Evolutionary conservation across 148 eudicot genomes (phyloP).

Genomic region (Nepenthes mirabilis): DNA sequence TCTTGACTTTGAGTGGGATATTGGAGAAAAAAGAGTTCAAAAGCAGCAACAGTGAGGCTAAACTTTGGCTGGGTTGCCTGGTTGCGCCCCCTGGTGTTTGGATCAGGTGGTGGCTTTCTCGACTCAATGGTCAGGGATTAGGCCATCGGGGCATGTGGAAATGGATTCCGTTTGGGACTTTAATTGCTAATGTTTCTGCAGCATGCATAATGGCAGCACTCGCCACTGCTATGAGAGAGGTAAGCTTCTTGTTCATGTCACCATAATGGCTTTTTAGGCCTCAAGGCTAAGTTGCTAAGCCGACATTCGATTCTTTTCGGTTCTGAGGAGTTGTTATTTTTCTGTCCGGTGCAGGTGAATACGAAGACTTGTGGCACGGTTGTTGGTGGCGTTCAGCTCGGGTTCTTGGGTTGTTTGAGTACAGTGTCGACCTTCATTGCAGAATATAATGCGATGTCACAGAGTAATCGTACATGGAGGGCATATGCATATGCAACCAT

Average conservation of each 20-base stretch:
- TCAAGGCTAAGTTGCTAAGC: too few relatives aligned
- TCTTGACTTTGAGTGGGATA: slow-evolving; percentile 44
- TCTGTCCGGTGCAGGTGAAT: slow-evolving; percentile 26
- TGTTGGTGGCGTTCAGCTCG: slow-evolving; percentile 16
- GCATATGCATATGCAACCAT: background rate
- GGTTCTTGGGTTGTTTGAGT: slow-evolving; percentile 7
- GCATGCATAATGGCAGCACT: slow-evolving; percentile 87
- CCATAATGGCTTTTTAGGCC: too few relatives aligned
- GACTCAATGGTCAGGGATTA: slow-evolving; percentile 69
- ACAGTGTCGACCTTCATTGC: slow-evolving; percentile 91
- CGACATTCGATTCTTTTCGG: too few relatives aligned
- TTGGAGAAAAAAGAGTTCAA: slow-evolving; percentile 39
- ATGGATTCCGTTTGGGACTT: slow-evolving; percentile 90
- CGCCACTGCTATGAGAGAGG: slow-evolving; percentile 58
- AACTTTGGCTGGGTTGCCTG: slow-evolving; percentile 72
- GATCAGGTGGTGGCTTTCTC: slow-evolving; percentile 83
- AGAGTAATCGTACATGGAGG: too few relatives aligned
- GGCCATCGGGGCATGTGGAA: slow-evolving; percentile 38
- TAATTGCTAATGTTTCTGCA: slow-evolving; percentile 71
- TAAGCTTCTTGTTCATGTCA: slow-evolving; percentile 7
- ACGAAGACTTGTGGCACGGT: slow-evolving; percentile 35
- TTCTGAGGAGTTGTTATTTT: background rate
- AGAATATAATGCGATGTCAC: slow-evolving; percentile 25
- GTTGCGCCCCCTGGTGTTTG: slow-evolving; percentile 85
- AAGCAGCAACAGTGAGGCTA: slow-evolving; percentile 39